phyloP scores from a whole-genome alignment of 2,329 filamentous ascomycete species.

The Fusarium hainanense region DNA sequence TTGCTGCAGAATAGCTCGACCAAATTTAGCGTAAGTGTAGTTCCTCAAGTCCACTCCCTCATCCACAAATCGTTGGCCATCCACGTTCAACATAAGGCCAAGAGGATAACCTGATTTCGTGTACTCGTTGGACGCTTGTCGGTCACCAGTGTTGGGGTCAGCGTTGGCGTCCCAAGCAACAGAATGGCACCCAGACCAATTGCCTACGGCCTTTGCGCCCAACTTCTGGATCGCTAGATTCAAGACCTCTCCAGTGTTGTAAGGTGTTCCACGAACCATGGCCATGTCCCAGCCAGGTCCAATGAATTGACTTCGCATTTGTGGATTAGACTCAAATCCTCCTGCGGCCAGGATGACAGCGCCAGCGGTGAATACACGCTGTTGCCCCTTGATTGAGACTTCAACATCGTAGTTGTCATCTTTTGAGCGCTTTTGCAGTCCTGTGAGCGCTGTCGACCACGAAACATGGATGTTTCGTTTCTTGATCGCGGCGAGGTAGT shows the following conservation, averaged over 20 bases:
- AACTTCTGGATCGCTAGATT: neutral
- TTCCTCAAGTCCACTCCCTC: slow-evolving; percentile 18
- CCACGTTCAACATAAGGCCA: slow-evolving; percentile 13
- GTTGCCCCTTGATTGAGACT: neutral
- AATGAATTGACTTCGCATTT: slow-evolving; percentile 64
- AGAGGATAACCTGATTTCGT: slow-evolving; percentile 23
- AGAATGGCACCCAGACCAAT: slow-evolving; percentile 15
- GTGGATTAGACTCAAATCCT: slow-evolving; percentile 58
- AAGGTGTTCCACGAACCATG: slow-evolving; percentile 44
- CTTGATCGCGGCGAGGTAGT: slow-evolving; percentile 13
- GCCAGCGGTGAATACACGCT: neutral
- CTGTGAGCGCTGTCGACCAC: slow-evolving; percentile 10
- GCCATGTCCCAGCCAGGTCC: slow-evolving; percentile 52
- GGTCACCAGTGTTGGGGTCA: slow-evolving; percentile 12
- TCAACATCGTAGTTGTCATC: neutral
- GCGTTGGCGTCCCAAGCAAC: slow-evolving; percentile 22
- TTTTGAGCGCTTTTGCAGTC: neutral
- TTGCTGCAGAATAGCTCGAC: slow-evolving; percentile 16
- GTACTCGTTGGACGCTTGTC: slow-evolving; percentile 20
- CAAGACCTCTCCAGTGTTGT: slow-evolving; percentile 22
- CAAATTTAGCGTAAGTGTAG: slow-evolving; percentile 24
- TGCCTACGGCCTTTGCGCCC: neutral
- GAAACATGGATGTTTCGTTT: neutral
- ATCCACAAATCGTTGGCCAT: slow-evolving; percentile 10
- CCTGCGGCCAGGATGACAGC: slow-evolving; percentile 12